These are phyloP conservation scores for Botryotinia convoluta DNA, from an alignment of 2,329 filamentous ascomycete species.

Conservation along the genomic window DNA sequence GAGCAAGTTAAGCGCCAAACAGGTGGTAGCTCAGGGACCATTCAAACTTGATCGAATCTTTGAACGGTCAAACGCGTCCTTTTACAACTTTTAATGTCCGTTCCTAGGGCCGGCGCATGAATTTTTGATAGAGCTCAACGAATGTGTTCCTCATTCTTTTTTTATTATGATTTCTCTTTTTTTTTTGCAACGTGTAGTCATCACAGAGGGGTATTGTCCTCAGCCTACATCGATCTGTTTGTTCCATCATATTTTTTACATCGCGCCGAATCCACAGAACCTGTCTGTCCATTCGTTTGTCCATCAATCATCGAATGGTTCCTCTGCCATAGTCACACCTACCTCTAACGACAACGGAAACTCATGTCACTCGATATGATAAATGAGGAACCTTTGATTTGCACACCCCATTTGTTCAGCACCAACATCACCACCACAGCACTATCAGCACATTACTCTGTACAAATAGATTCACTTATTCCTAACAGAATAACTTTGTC, in stretches of 20 bases:
- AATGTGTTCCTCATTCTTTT: slow-evolving; percentile 24
- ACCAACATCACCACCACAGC: slow-evolving; percentile 15
- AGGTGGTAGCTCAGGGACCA: slow-evolving; percentile 45
- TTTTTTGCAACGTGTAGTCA: slow-evolving; percentile 33
- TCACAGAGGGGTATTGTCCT: slow-evolving; percentile 40
- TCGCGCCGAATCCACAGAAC: slow-evolving; percentile 1
- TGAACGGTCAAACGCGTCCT: slow-evolving; percentile 24
- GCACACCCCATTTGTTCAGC: slow-evolving; percentile 4
- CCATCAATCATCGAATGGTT: slow-evolving; percentile 8
- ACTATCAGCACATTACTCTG: slow-evolving; percentile 14
- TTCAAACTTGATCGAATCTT: slow-evolving; percentile 36
- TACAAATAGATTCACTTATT: slow-evolving; percentile 17
- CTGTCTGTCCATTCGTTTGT: slow-evolving; percentile 13
- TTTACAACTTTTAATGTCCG: slow-evolving; percentile 32
- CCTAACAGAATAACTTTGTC: not conserved
- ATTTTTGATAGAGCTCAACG: slow-evolving; percentile 30
- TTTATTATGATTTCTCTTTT: slow-evolving; percentile 24
- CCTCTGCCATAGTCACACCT: slow-evolving; percentile 1
- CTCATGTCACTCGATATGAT: not conserved
- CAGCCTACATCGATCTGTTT: slow-evolving; percentile 29
- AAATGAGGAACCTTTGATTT: slow-evolving; percentile 3
- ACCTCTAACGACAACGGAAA: slow-evolving; percentile 10
- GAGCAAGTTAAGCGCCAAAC: slow-evolving; percentile 95
- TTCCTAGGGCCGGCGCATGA: slow-evolving; percentile 30
- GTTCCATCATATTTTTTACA: slow-evolving; percentile 14